Base-by-base conservation (phyloP, 202 grass and related monocot species). In the Zoysia matrella region DNA sequence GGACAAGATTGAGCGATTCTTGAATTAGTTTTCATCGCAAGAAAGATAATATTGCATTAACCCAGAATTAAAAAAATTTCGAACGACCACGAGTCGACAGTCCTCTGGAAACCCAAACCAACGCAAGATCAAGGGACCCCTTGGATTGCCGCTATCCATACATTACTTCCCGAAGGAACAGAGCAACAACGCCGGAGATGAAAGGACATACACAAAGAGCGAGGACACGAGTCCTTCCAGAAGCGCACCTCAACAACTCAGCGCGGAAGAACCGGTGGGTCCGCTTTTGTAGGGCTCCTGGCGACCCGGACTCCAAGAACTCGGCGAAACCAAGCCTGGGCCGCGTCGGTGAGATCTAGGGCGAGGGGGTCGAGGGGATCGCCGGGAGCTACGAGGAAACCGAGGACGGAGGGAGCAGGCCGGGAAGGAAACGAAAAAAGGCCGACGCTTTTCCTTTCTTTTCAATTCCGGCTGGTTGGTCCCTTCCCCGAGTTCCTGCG, bases 301-400 rank as follows among this genome's bases (percentile, higher is more conserved):
- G 69, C 47, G 43, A 58, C 49, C 60, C 30, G 69, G 68, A 44
- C 44, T 8, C 65, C 11, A 76, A 77, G 60, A 62, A 64, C 60
- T 81, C 60, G 67, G 71, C 40, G 53, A 56, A 82, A 86, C 67
- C 67, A 81, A 86, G 52, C 39, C 4, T 3, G 6, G 78, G 16
- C 64, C 10, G 43, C 64, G 53, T 54, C 73, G 78, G 83, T 56
- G 82, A 76, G 82, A 85, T 81, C 82, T 85, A 78, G 52, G 81
- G 51, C 57, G 58, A 12, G 43, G 15, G 53, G 43, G 7, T 56
- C 50, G 82, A 75, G 72, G 78, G 11, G 72, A 43, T 81, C 82
- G 60, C 53, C 67, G 52, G 60, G 65, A 77, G 66, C 51, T 42
- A 44, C 67, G 16, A 73, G 67, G 78, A 67, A 82, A 68, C 6